Base-by-base conservation (phyloP, 768 basidiomycete genomes). In the Gloeophyllum trabeum region DNA sequence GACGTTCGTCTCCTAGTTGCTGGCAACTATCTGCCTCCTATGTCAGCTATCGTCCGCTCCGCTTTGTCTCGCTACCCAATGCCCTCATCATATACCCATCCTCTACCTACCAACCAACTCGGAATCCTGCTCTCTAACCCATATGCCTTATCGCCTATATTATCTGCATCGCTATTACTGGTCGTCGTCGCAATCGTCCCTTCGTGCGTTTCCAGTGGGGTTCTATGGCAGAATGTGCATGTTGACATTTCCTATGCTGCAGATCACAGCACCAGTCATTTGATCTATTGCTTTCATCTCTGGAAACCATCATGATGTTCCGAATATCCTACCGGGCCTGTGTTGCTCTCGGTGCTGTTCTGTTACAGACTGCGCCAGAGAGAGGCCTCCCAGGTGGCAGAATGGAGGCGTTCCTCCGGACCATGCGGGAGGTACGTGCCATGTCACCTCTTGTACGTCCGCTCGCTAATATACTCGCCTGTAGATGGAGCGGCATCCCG, bases 291-390 rank as follows among this genome's bases (percentile, higher is more conserved):
- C 65, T 96, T 30, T 89, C 96, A 0, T 72, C 76, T 4, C 48
- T 84, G 5, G 77, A 91, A 41, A 81, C 91, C 0, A 55, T 81
- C 7, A 63, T 86, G 13, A 94, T 91, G 3, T 86, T 85, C 58
- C 73, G 76, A 28, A 70, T 93, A 19, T 85, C 96, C 0, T 94
- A 92, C 56, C 76, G 81, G 2, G 83, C 92, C 0, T 89, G 81
- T 30, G 69, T 81, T 7, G 75, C 87, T 0, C 82, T 94, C 10
- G 94, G 90, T 2, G 78, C 81, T 5, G 81, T 91, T 1, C 66
- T 99, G 2, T 60, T 98, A 12, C 96, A 98, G 60, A 98, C 96
- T 0, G 76, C 90, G 0, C 93, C 93, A 2, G 63, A 67, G 10
- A 58, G 79, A n/a, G 73, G 76, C 1, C 47, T 70, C 3, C 57